Evolutionary conservation across 106 monocot genomes (phyloP).

Genomic region (Dioscorea zingiberensis): DNA sequence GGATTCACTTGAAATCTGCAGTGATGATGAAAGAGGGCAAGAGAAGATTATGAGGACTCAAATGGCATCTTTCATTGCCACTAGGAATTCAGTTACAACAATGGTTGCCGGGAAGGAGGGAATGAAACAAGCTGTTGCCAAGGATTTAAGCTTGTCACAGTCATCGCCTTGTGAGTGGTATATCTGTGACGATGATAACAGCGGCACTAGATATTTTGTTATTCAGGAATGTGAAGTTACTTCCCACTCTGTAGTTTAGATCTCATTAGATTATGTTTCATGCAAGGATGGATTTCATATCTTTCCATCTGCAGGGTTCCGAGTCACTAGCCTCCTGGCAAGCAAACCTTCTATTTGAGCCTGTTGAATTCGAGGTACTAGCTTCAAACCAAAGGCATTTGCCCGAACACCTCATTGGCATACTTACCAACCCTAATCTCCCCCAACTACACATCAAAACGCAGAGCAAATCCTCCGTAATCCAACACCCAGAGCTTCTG

Average conservation of each 20-base stretch:
- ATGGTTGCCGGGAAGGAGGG: slow-evolving; percentile 76
- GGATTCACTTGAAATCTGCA: not conserved
- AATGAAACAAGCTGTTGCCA: slow-evolving; percentile 51
- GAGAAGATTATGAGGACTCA: not conserved
- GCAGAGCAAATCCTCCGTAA: slow-evolving; percentile 67
- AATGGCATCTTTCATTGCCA: slow-evolving; percentile 64
- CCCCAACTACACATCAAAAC: slow-evolving; percentile 79
- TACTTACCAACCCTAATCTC: slow-evolving; percentile 70
- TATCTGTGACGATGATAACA: slow-evolving; percentile 72
- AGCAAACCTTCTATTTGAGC: slow-evolving; percentile 62
- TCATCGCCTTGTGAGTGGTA: slow-evolving; percentile 80
- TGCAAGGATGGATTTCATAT: not conserved
- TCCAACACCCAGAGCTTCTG: slow-evolving; percentile 26
- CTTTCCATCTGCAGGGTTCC: slow-evolving; percentile 55
- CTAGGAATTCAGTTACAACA: slow-evolving; percentile 70
- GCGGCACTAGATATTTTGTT: slow-evolving; percentile 69
- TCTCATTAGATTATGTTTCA: not conserved
- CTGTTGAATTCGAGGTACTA: slow-evolving; percentile 79
- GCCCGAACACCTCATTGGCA: slow-evolving; percentile 63
- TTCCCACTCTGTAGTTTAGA: not conserved
- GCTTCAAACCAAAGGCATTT: slow-evolving; percentile 62
- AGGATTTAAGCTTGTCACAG: slow-evolving; percentile 59
- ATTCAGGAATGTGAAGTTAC: slow-evolving; percentile 53
- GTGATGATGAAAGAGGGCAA: not conserved
- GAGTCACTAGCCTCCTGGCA: slow-evolving; percentile 82